Evolutionary conservation across 257 asterid genomes (phyloP), one percentile per base, ranked within the genome.

Genomic region (Parsonsia alboflavescens): DNA sequence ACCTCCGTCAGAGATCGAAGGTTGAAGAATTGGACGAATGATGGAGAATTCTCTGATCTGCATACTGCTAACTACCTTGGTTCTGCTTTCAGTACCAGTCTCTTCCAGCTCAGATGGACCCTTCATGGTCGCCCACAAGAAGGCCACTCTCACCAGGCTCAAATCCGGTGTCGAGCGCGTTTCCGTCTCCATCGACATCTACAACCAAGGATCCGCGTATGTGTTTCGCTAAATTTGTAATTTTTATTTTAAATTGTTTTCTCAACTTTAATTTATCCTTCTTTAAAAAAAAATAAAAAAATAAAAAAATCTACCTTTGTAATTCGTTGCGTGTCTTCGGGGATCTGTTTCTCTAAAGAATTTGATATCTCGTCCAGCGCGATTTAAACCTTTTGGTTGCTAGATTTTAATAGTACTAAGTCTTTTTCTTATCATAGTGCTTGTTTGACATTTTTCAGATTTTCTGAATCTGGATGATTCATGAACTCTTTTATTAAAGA

Each of bases 131-230:
- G 96, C 97, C 26, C 96, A 91, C 77, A 93, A 93, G 90, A 93
- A 93, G 86, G 96, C 91, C 57, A 67, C 88, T 13, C 86, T 91
- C 75, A 87, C 89, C 48, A 81, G 90, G 81, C 89, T 93, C 83
- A 87, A 91, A 44, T 77, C 95, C 73, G 93, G 92, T 82, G 73
- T 84, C 64, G 98, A 93, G 68, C 96, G 96, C 0, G 85, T 93
- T 58, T 82, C 91, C 63, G 92, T 93, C 79, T 80, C 92, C 57
- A 82, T 93, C 73, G 90, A 93, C 73, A 76, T 93, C 80, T 91
- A 88, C 89, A 93, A 91, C 75, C 87, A 89, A 82, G 98, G 98
- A 91, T 89, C 80, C 76, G 83, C 96, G 98, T 93, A 89, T 64
- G 89, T 68, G 46, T 62, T 8, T 59, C 68, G 24, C 42, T 70